phyloP scores from a whole-genome alignment of 768 basidiomycete species.

The Leccinum broughii region DNA sequence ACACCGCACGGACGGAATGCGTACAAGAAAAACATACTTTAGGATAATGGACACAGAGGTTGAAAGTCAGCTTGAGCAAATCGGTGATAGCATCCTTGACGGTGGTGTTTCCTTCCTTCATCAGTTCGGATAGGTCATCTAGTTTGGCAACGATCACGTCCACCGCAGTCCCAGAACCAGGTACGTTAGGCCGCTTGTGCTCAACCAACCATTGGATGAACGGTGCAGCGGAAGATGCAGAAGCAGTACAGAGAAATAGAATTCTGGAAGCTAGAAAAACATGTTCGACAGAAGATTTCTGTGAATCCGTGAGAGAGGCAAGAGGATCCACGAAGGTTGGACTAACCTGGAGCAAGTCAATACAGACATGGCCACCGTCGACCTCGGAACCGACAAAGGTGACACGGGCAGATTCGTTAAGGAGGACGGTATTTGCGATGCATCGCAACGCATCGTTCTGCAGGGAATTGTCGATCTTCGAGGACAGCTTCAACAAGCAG shows the following conservation, averaged over 20 bases:
- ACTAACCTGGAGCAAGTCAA: slow-evolving; percentile 59
- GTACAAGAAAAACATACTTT: slow-evolving; percentile 45
- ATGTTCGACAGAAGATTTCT: slow-evolving; percentile 68
- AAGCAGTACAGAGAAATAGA: slow-evolving; percentile 70
- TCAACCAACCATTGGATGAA: slow-evolving; percentile 65
- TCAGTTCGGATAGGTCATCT: slow-evolving; percentile 50
- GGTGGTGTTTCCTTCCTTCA: slow-evolving; percentile 44
- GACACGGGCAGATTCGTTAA: slow-evolving; percentile 60
- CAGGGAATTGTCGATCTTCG: slow-evolving; percentile 52
- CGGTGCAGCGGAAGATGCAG: slow-evolving; percentile 43
- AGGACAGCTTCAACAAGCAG: slow-evolving; percentile 51
- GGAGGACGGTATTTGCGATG: slow-evolving; percentile 77
- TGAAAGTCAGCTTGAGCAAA: slow-evolving; percentile 82
- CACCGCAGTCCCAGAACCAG: slow-evolving; percentile 45
- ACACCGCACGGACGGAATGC: neutral
- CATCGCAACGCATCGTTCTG: slow-evolving; percentile 73
- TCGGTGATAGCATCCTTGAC: slow-evolving; percentile 76
- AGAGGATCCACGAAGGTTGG: slow-evolving; percentile 13
- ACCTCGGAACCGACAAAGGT: slow-evolving; percentile 60
- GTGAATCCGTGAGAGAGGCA: slow-evolving; percentile 8
- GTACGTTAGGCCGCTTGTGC: slow-evolving; percentile 50
- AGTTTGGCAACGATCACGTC: slow-evolving; percentile 64
- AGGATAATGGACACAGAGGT: slow-evolving; percentile 79
- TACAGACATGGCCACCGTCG: slow-evolving; percentile 57
- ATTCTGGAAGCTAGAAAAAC: slow-evolving; percentile 77